Evolutionary conservation across 805 yeast genomes (phyloP).

Genomic region (Candida nemodendra): DNA sequence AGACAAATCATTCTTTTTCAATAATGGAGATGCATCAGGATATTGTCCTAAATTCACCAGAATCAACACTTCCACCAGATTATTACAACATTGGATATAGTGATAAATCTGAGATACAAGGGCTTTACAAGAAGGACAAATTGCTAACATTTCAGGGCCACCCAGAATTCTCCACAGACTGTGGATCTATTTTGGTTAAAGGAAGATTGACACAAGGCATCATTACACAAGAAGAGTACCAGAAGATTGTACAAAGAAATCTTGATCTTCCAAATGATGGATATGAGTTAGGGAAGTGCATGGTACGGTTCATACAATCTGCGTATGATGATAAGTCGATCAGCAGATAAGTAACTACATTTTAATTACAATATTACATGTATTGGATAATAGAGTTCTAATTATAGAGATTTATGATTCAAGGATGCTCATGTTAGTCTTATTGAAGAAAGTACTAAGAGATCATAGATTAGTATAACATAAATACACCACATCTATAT

Average conservation of each 20-base stretch:
- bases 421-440: too few relatives aligned
- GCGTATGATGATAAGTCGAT: too few relatives aligned
- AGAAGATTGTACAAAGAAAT: slow-evolving; percentile 5
- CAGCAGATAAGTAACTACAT: too few relatives aligned
- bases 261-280: slow-evolving; percentile 9
- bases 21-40: slow-evolving; percentile 62
- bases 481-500: too few relatives aligned
- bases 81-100: slow-evolving; percentile 51
- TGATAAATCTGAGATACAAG: slow-evolving; percentile 60
- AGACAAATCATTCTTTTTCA: slow-evolving; percentile 24
- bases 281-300: slow-evolving; percentile 5
- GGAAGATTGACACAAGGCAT: slow-evolving; percentile 6
- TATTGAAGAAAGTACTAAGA: too few relatives aligned
- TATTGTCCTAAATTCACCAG: slow-evolving; percentile 25
- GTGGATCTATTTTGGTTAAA: slow-evolving; percentile 19
- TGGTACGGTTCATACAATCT: slow-evolving; percentile 8
- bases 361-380: too few relatives aligned
- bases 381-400: too few relatives aligned
- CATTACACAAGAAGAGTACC: slow-evolving; percentile 6
- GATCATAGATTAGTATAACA: too few relatives aligned
- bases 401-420: too few relatives aligned
- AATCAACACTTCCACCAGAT: slow-evolving; percentile 32
- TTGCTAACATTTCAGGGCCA: slow-evolving; percentile 84
- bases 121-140: slow-evolving; percentile 52
- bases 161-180: slow-evolving; percentile 67